phyloP scores from a whole-genome alignment of 805 yeast species.

The Lachancea quebecensis region DNA sequence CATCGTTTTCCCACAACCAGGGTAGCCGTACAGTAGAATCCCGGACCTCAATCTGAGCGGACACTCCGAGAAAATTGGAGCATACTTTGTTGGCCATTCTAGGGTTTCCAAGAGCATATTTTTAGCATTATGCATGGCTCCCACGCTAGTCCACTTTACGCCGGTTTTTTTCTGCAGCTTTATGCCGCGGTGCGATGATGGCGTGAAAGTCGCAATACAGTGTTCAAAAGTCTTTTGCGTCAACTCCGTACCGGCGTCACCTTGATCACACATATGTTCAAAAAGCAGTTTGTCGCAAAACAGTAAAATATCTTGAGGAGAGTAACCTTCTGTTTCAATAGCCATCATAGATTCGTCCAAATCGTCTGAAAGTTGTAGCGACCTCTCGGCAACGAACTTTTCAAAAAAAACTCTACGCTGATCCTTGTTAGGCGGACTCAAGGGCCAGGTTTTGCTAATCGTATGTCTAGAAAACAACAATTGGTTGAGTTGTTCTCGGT shows the following conservation, averaged over 20 bases:
- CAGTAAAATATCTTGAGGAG: conserved; percentile 72
- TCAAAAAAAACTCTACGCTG: conserved; percentile 45
- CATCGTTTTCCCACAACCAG: conserved; percentile 95
- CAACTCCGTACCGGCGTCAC: conserved; percentile 47
- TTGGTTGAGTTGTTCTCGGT: conserved; percentile 60
- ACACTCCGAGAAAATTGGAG: conserved; percentile 86
- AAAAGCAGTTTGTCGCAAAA: conserved; percentile 65
- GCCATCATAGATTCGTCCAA: conserved; percentile 47
- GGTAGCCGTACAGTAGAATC: conserved; percentile 84
- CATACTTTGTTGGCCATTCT: conserved; percentile 96
- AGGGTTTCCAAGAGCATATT: conserved; percentile 72
- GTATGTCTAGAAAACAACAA: conserved; percentile 60
- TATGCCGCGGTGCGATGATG: conserved; percentile 80
- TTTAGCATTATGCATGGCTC: conserved; percentile 78
- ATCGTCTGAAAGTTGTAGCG: conserved; percentile 32
- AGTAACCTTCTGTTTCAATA: conserved; percentile 79
- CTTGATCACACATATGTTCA: conserved; percentile 32
- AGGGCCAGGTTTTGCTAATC: conserved; percentile 51
- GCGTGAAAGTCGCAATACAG: conserved; percentile 65
- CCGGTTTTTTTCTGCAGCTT: conserved; percentile 59
- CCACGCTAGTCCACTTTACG: conserved; percentile 80
- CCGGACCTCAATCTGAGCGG: conserved; percentile 88
- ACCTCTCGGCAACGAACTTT: conserved; percentile 34
- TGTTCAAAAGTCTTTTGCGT: conserved; percentile 41
- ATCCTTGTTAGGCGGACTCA: conserved; percentile 64